phyloP scores from a whole-genome alignment of 2,329 filamentous ascomycete genomes.

The Colletotrichum aenigma region DNA sequence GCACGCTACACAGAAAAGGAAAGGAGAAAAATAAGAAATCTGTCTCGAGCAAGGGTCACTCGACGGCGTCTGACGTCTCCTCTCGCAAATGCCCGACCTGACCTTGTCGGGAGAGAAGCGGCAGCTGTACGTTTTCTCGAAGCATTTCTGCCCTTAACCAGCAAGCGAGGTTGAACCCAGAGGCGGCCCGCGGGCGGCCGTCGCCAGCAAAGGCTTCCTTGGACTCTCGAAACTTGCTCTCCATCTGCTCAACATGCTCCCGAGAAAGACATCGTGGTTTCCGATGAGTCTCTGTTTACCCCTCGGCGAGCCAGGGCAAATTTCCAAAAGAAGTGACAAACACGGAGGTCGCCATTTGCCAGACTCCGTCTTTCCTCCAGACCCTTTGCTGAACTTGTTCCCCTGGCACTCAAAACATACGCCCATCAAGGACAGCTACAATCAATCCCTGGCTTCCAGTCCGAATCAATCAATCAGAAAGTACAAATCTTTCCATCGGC shows the following conservation, averaged over 20 bases:
- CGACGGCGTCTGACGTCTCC: conserved; percentile 5
- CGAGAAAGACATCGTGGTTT: neutral
- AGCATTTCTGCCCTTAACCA: neutral
- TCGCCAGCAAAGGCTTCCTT: neutral
- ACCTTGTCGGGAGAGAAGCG: neutral
- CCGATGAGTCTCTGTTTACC: neutral
- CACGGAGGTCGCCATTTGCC: neutral
- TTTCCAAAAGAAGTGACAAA: neutral
- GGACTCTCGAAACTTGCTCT: neutral
- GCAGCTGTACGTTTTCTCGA: neutral
- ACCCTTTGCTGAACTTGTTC: neutral
- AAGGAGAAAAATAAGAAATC: neutral
- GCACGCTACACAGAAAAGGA: neutral
- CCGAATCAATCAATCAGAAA: neutral
- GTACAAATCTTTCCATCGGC: neutral
- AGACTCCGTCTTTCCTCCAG: neutral
- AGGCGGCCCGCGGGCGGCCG: neutral
- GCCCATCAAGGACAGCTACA: neutral
- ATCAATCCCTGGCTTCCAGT: neutral
- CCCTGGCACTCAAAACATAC: neutral
- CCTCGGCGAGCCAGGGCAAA: neutral
- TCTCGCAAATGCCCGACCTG: neutral
- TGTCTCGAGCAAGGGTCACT: neutral
- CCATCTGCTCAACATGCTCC: neutral
- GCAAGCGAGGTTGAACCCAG: neutral